Evolutionary conservation across 2,329 filamentous ascomycete species (phyloP), one percentile per base, ranked within the genome.

Genomic region (Hypoxylon sp.): DNA sequence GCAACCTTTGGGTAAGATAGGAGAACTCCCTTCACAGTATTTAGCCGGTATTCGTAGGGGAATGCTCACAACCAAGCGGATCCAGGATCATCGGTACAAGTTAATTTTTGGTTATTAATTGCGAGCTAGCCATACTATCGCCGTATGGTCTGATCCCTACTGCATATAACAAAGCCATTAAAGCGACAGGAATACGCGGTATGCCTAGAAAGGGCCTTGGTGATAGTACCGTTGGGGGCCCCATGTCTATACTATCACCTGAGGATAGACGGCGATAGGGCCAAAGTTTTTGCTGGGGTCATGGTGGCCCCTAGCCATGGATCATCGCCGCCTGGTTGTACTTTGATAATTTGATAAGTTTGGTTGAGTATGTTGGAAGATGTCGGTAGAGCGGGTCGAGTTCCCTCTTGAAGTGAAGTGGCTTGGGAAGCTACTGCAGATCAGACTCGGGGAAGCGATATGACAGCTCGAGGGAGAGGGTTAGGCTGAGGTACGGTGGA

Each of bases 371-470:
- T 59, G 17, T n/a, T 33, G 42, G 54, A 60, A 39, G 14, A 57
- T 48, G 47, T 44, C 22, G 19, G 31, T 47, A 26, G 33, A 33
- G 39, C 33, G 39, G 46, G 48, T 63, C 42, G n/a, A 37, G 26
- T 52, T 42, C n/a, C 26, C 53, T 50, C 47, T 24, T 50, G 33
- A 50, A 53, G 51, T 33, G 51, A 65, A 48, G 57, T 68, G 58
- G 42, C 58, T 60, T 54, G 56, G 29, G 44, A 61, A 33, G 56
- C n/a, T 2, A 47, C 47, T 63, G 58, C 55, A 48, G 57, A 54
- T 61, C 44, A 55, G 39, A 50, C 29, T 55, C 22, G 26, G 39
- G 35, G 31, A 57, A 29, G 35, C 35, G 29, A 50, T 24, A 44
- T n/a, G 29, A 59, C 10, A 24, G 31, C 29, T 11, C 1, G 44